phyloP scores from a whole-genome alignment of 2,329 filamentous ascomycete species.

The Emergomyces orientalis region DNA sequence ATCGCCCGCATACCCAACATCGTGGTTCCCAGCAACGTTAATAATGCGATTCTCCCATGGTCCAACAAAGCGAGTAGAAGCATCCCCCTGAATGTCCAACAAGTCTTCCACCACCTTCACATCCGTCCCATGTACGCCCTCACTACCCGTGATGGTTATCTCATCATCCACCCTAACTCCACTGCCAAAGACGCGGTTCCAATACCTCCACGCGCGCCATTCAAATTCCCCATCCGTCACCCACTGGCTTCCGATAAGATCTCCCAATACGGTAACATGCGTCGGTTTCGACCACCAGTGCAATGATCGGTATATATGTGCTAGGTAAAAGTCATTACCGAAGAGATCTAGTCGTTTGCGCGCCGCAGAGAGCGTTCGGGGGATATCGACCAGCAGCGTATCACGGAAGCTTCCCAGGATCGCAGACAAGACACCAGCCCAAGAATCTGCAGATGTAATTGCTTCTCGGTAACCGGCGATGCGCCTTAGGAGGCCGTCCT shows the following conservation, averaged over 20 bases:
- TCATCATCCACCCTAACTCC: conserved; percentile 51
- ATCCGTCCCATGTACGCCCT: conserved; percentile 31
- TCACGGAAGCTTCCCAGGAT: conserved; percentile 19
- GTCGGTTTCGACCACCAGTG: conserved; percentile 78
- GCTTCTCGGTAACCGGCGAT: conserved; percentile 31
- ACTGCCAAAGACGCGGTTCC: conserved; percentile 68
- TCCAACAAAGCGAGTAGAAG: neutral
- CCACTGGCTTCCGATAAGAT: conserved; percentile 93
- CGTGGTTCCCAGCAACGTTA: conserved; percentile 89
- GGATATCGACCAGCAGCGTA: conserved; percentile 57
- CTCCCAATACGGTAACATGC: conserved; percentile 80
- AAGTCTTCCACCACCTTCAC: conserved; percentile 20
- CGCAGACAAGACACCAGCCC: conserved; percentile 9
- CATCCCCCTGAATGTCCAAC: conserved; percentile 35
- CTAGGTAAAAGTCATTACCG: conserved; percentile 91
- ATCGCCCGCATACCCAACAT: conserved; percentile 92
- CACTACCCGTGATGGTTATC: conserved; percentile 27
- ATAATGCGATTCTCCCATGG: conserved; percentile 69
- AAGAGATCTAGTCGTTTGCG: conserved; percentile 79
- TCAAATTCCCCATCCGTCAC: conserved; percentile 77
- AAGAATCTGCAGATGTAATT: conserved; percentile 14
- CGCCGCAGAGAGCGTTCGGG: conserved; percentile 53
- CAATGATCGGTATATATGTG: conserved; percentile 78
- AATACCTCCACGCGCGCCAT: conserved; percentile 62
- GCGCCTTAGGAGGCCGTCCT: conserved; percentile 37